Conservation (phyloP, 2,329 filamentous ascomycete species). For the Curvularia spicifera region DNA sequence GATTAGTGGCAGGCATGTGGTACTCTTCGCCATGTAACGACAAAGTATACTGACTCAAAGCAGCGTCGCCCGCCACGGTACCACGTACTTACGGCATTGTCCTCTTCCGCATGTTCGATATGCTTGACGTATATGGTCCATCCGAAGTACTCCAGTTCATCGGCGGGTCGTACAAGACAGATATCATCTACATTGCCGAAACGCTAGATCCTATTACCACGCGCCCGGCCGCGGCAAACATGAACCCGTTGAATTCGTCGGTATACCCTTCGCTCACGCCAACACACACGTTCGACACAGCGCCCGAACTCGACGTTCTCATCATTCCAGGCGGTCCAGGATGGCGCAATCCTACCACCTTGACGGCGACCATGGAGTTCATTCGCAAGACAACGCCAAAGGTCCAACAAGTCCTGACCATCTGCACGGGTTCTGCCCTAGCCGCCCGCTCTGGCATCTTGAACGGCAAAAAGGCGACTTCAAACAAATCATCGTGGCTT, state of each 20-base stretch:
- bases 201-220: conserved; percentile 43
- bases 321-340: conserved; percentile 69
- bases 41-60: neutral
- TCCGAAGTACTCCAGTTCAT: conserved; percentile 51
- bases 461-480: conserved; percentile 56
- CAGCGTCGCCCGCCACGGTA: conserved; percentile 18
- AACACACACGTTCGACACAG: conserved; percentile 61
- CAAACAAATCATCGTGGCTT: conserved; percentile 52
- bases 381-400: conserved; percentile 56
- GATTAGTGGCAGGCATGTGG: conserved; percentile 5
- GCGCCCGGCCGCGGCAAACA: conserved; percentile 20
- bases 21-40: neutral
- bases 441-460: conserved; percentile 65
- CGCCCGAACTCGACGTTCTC: conserved; percentile 64
- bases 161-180: conserved; percentile 29
- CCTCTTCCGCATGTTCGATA: conserved; percentile 39
- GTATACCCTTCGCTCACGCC: conserved; percentile 51
- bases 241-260: conserved; percentile 35
- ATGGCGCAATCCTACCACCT: conserved; percentile 36
- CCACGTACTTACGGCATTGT: conserved; percentile 35
- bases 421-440: conserved; percentile 68
- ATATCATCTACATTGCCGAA: conserved; percentile 29
- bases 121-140: conserved; percentile 47
- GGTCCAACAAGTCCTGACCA: conserved; percentile 64
- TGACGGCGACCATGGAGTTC: conserved; percentile 53